Evolutionary conservation across 192 early-diverging fungal genomes (phyloP).

Genomic region (Linnemannia schmuckeri): DNA sequence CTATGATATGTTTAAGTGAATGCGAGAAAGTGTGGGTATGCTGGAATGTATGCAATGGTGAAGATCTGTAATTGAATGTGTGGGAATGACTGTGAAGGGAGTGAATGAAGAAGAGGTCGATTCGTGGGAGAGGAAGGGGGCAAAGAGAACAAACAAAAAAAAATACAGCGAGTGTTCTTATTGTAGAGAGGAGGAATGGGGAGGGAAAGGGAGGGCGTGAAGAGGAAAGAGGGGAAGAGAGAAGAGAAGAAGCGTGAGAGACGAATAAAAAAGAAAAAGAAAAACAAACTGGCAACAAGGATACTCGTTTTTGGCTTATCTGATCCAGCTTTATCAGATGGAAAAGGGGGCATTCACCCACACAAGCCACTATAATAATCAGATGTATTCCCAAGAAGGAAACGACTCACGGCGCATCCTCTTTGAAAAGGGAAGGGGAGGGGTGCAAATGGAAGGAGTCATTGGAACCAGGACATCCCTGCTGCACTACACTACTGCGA

Average conservation of each 20-base stretch:
- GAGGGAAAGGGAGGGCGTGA: background rate
- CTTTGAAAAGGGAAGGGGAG: background rate
- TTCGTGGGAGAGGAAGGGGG: no score
- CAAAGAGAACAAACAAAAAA: background rate
- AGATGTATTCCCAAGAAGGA: slow-evolving; percentile 2
- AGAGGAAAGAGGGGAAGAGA: background rate
- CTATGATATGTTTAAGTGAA: background rate
- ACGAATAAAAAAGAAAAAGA: background rate
- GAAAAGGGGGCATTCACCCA: background rate
- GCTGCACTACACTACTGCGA: background rate
- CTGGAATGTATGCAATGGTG: background rate
- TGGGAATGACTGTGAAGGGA: background rate
- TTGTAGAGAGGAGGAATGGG: background rate
- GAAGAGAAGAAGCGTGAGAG: background rate
- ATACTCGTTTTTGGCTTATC: background rate
- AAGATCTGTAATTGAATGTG: background rate
- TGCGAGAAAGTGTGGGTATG: background rate
- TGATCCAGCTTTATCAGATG: background rate
- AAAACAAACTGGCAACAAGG: background rate
- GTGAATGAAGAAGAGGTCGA: background rate
- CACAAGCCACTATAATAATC: background rate
- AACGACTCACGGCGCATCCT: background rate
- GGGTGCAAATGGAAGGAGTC: background rate
- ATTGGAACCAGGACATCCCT: background rate
- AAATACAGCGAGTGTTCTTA: background rate